Conservation (phyloP, 2,329 filamentous ascomycete species). For the Ophiosphaerella herpotricha region DNA sequence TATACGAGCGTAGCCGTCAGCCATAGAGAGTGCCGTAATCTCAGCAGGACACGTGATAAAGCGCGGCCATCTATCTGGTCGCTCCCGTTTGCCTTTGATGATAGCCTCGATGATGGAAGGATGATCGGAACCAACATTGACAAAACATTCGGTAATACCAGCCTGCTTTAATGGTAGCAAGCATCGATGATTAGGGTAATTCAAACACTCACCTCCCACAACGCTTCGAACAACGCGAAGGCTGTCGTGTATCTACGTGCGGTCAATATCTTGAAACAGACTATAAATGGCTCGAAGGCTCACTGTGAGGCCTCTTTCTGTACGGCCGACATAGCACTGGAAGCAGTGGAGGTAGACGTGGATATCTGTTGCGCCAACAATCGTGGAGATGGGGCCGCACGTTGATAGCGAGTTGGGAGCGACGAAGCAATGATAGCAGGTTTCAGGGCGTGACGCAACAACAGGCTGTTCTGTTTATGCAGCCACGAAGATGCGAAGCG, state of each 20-base stretch:
- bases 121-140: constrained; percentile 30
- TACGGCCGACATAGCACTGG: too few relatives aligned
- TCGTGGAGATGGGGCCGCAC: too few relatives aligned
- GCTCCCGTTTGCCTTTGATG: constrained; percentile 21
- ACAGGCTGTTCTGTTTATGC: too few relatives aligned
- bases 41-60: constrained; percentile 25
- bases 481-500: too few relatives aligned
- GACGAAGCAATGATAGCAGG: too few relatives aligned
- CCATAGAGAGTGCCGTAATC: constrained; percentile 21
- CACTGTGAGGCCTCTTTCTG: too few relatives aligned
- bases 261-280: not conserved
- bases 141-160: constrained; percentile 17
- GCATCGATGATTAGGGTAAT: too few relatives aligned
- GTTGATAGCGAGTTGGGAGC: too few relatives aligned
- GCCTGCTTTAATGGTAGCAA: constrained; percentile 3
- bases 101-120: constrained; percentile 28
- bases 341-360: too few relatives aligned
- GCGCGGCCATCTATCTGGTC: constrained; percentile 12
- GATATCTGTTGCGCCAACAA: too few relatives aligned
- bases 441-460: too few relatives aligned
- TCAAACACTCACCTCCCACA: constrained; percentile 12
- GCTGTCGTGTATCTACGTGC: constrained; percentile 15
- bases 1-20: constrained; percentile 42
- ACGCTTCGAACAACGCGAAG: constrained; percentile 19
- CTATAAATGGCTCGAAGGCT: too few relatives aligned